These are phyloP conservation scores for Penicillium paxilli DNA, from an alignment of 495 filamentous ascomycete species.

Conservation along the genomic window DNA sequence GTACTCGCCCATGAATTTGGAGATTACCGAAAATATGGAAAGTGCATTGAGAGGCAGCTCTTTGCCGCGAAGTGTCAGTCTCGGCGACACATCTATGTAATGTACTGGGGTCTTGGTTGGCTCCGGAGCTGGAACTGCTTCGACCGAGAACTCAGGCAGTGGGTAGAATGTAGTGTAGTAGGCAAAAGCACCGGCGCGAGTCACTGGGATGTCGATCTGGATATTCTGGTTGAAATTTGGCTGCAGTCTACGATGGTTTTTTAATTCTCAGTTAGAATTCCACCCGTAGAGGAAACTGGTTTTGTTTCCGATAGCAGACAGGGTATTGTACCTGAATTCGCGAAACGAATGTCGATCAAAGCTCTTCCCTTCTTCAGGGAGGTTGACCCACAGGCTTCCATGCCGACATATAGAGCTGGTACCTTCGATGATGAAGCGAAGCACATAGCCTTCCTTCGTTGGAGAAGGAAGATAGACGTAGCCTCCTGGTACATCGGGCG, in stretches of 20 bases:
- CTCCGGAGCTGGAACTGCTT: constrained; percentile 48
- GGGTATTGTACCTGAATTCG: constrained; percentile 70
- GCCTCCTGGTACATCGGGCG: constrained; percentile 82
- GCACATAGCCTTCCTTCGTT: constrained; percentile 64
- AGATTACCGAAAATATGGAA: constrained; percentile 90
- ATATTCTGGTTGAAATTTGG: constrained; percentile 92
- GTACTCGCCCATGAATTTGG: constrained; percentile 95
- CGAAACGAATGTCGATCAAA: constrained; percentile 78
- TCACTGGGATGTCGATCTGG: constrained; percentile 83
- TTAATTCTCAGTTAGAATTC: constrained; percentile 29
- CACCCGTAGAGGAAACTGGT: too few species aligned
- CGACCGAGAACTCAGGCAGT: constrained; percentile 72
- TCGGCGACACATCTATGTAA: constrained; percentile 91
- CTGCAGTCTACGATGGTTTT: constrained; percentile 72
- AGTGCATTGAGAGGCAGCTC: constrained; percentile 80
- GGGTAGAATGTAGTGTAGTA: constrained; percentile 94
- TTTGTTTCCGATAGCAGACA: too few species aligned
- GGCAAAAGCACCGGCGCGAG: constrained; percentile 84
- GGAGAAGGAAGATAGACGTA: constrained; percentile 91
- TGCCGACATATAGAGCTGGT: constrained; percentile 92
- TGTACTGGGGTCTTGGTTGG: constrained; percentile 70
- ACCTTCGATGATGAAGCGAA: constrained; percentile 93
- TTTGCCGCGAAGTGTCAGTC: constrained; percentile 67
- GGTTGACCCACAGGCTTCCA: constrained; percentile 94
- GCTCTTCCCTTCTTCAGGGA: constrained; percentile 69